Conservation (phyloP, 169 alveolate species). For the Eimeria acervulina region DNA sequence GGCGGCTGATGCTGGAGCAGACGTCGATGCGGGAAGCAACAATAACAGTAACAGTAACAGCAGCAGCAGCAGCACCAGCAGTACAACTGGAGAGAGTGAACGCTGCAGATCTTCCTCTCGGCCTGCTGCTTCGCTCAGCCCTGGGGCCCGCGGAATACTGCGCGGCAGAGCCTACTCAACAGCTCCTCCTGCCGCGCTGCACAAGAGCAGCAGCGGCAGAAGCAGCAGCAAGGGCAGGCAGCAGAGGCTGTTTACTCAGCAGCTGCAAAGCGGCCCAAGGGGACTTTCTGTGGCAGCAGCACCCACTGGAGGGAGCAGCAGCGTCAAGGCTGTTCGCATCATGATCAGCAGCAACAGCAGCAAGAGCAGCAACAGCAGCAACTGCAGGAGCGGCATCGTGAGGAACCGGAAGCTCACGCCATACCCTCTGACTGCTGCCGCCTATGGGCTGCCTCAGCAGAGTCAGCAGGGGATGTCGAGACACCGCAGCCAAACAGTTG, state of each 20-base stretch:
- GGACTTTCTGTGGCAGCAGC: not conserved
- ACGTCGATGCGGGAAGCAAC: not conserved
- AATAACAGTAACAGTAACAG: not conserved
- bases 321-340: slow-evolving; percentile 42
- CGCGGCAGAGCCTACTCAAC: not conserved
- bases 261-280: not conserved
- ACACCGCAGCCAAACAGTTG: slow-evolving; percentile 25
- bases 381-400: not conserved
- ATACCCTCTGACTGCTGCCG: not conserved
- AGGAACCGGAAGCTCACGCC: slow-evolving; percentile 22
- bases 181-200: not conserved
- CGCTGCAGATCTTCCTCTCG: not conserved
- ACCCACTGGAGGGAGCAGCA: slow-evolving; percentile 10
- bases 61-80: not conserved
- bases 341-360: not conserved
- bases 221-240: slow-evolving; percentile 25
- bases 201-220: slow-evolving; percentile 34
- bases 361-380: slow-evolving; percentile 29
- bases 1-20: not conserved
- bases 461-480: not conserved
- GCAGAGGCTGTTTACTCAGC: slow-evolving; percentile 25
- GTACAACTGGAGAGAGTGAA: not conserved
- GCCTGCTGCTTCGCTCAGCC: not conserved
- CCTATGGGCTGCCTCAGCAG: not conserved
- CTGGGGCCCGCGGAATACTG: not conserved